These are phyloP conservation scores for Eucalyptus virginea DNA, from an alignment of 345 rosid species.

Conservation along the genomic window DNA sequence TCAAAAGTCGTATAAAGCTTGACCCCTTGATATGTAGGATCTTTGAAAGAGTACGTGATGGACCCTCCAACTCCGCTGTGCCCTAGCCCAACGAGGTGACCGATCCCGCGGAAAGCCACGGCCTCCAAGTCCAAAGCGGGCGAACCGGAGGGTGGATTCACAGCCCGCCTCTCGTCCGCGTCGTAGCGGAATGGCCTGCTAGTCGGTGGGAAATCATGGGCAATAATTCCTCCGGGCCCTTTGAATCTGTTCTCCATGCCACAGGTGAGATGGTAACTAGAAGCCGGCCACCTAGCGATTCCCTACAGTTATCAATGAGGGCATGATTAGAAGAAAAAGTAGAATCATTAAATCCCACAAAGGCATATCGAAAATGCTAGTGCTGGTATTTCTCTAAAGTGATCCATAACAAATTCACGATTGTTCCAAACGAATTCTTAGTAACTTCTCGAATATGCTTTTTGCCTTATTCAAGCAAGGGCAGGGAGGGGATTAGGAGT, in stretches of 20 bases:
- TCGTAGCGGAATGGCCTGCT: not conserved
- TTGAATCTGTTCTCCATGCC: constrained; percentile 7
- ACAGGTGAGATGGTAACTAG: constrained; percentile 6
- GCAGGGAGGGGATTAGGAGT: too few species aligned
- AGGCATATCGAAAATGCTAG: too few species aligned
- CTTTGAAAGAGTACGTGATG: constrained; percentile 7
- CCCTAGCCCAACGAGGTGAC: constrained; percentile 20
- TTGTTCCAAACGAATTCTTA: too few species aligned
- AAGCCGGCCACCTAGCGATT: constrained; percentile 9
- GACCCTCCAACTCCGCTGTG: constrained; percentile 11
- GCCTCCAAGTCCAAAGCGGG: not conserved
- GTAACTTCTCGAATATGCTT: too few species aligned
- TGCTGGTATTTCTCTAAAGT: too few species aligned
- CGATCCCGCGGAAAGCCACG: constrained; percentile 25
- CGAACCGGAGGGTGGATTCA: not conserved
- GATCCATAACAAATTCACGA: too few species aligned
- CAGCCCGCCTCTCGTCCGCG: constrained; percentile 11
- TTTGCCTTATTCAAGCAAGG: too few species aligned
- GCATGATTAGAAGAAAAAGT: too few species aligned
- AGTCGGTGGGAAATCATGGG: constrained; percentile 10
- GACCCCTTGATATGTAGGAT: not conserved
- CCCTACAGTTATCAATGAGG: not conserved
- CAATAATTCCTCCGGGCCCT: constrained; percentile 3
- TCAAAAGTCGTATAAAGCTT: not conserved
- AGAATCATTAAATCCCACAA: too few species aligned